These are phyloP conservation scores for Phytophthora meadii DNA, from an alignment of 352 stramenopile species.

Conservation along the genomic window DNA sequence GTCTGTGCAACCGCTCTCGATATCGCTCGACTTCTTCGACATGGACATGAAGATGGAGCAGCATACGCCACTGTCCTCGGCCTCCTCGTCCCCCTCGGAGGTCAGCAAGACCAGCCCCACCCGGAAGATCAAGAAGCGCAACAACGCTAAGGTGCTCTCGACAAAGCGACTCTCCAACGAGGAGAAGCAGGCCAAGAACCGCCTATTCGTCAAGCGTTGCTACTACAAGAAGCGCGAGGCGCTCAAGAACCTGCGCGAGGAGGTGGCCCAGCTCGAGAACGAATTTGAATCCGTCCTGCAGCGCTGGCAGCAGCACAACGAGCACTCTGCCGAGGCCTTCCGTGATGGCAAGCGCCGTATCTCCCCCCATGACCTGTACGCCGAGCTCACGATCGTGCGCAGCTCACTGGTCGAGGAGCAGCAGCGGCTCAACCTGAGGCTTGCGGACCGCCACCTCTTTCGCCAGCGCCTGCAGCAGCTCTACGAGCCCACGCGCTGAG, in stretches of 20 bases:
- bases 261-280: constrained; percentile 45
- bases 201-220: constrained; percentile 78
- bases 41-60: constrained; percentile 35
- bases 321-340: constrained; percentile 36
- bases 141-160: constrained; percentile 28
- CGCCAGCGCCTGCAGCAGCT: constrained; percentile 52
- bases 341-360: constrained; percentile 39
- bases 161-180: constrained; percentile 52
- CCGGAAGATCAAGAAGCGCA: constrained; percentile 42
- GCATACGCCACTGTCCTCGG: constrained; percentile 34
- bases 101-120: constrained; percentile 22
- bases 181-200: constrained; percentile 70
- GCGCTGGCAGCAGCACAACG: constrained; percentile 41
- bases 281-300: constrained; percentile 45
- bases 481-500: constrained; percentile 48
- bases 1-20: constrained; percentile 35
- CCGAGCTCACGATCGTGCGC: constrained; percentile 49
- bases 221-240: constrained; percentile 83
- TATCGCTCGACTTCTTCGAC: constrained; percentile 50
- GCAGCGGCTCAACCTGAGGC: constrained; percentile 46
- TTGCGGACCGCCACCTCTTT: constrained; percentile 52
- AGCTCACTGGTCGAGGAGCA: constrained; percentile 51
- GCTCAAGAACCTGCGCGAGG: constrained; percentile 49
- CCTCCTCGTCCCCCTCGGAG: constrained; percentile 29
- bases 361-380: constrained; percentile 45